These are phyloP conservation scores for Solanum microdontum DNA, from an alignment of 257 asterid genomes.

Conservation along the genomic window DNA sequence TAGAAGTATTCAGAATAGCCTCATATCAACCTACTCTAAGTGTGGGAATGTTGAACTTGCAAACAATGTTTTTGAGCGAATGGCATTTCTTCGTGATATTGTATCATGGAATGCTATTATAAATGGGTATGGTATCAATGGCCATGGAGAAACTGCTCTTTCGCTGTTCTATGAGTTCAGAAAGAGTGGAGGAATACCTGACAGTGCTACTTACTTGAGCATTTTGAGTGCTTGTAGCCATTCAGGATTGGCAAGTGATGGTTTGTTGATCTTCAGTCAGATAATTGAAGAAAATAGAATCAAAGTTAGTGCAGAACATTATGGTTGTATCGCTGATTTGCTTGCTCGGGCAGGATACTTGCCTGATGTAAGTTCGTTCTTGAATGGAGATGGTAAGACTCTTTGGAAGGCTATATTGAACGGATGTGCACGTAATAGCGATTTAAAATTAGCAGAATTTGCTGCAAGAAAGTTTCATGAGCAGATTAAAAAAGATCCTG, in stretches of 20 bases:
- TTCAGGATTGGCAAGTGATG: slow-evolving; percentile 7
- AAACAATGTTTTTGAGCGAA: background rate
- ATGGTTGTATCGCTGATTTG: slow-evolving; percentile 5
- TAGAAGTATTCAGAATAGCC: slow-evolving; percentile 1
- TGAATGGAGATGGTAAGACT: background rate
- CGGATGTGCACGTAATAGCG: background rate
- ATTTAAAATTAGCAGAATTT: slow-evolving; percentile 7
- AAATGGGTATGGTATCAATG: slow-evolving; percentile 13
- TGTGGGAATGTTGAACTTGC: slow-evolving; percentile 9
- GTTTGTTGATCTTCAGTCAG: background rate
- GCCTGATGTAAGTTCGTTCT: background rate
- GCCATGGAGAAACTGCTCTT: slow-evolving; percentile 10
- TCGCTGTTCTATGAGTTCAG: slow-evolving; percentile 3
- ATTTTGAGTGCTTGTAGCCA: slow-evolving; percentile 9
- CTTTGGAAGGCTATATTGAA: slow-evolving; percentile 6
- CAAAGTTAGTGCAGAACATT: background rate
- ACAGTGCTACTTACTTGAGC: slow-evolving; percentile 1
- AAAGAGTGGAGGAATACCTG: background rate
- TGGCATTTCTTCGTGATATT: slow-evolving; percentile 2
- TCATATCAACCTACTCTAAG: slow-evolving; percentile 8
- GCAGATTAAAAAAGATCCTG: background rate
- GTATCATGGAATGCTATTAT: slow-evolving; percentile 13
- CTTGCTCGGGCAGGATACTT: slow-evolving; percentile 8
- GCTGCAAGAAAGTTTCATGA: slow-evolving; percentile 3
- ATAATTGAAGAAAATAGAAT: background rate